Percentiles rank a stretch among this genome's conserved stretches.
Evolutionary conservation across 2,329 filamentous ascomycete species (phyloP).

Genomic region (Fusarium sp.): DNA sequence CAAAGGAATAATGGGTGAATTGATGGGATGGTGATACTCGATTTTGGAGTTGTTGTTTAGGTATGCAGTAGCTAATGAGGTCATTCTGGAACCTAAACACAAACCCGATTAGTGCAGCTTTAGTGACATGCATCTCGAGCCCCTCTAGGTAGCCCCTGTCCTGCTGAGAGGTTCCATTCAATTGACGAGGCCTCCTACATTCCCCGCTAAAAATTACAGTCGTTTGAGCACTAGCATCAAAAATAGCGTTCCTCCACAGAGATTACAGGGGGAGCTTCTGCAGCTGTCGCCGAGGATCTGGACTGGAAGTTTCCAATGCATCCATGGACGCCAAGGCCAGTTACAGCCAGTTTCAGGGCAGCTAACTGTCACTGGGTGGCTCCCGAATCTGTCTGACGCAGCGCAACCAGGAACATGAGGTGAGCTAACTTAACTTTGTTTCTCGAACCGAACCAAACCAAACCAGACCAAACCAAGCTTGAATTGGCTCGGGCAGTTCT

Average conservation of each 20-base stretch:
- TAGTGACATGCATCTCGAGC: slow-evolving; percentile 23
- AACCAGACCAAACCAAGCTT: slow-evolving; percentile 30
- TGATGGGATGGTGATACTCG: not conserved
- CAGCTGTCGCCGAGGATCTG: slow-evolving; percentile 42
- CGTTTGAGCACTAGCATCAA: slow-evolving; percentile 13
- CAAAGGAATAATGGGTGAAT: not conserved
- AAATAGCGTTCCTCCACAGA: slow-evolving; percentile 25
- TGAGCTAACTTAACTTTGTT: slow-evolving; percentile 28
- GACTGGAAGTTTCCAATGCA: slow-evolving; percentile 19
- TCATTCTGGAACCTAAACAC: slow-evolving; percentile 12
- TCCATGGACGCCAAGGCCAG: slow-evolving; percentile 46
- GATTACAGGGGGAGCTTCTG: slow-evolving; percentile 29
- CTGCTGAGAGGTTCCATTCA: slow-evolving; percentile 31
- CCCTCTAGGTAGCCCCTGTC: slow-evolving; percentile 25
- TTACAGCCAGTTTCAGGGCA: slow-evolving; percentile 36
- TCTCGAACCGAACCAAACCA: slow-evolving; percentile 19
- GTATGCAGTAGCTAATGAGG: slow-evolving; percentile 18
- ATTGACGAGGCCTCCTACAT: slow-evolving; percentile 40
- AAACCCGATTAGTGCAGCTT: not conserved
- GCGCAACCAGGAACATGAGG: slow-evolving; percentile 16
- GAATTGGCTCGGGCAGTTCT: slow-evolving; percentile 14
- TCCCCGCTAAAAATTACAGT: slow-evolving; percentile 22
- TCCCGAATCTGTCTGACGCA: slow-evolving; percentile 23
- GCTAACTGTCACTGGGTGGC: slow-evolving; percentile 38
- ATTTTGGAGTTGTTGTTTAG: not conserved